Evolutionary conservation across 345 rosid species (phyloP), one percentile per base, ranked within the genome.

Genomic region (Garcia nutans): DNA sequence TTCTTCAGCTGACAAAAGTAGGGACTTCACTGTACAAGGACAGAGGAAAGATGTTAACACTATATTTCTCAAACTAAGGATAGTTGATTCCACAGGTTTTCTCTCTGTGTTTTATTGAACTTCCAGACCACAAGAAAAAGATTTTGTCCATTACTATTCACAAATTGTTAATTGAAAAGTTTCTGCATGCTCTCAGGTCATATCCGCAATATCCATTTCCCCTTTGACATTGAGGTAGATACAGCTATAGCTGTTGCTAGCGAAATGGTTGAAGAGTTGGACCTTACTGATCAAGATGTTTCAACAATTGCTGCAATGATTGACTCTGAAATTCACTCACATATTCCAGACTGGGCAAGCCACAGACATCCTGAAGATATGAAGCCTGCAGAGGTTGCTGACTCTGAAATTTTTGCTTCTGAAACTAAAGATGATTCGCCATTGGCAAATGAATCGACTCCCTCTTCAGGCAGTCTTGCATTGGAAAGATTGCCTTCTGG

Each of bases 241-340:
- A 96, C 99, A 73, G 82, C 97, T 28, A 82, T 78, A 80, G 92
- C 91, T 26, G 99, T 96, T 23, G 98, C 98, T 22, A 84, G 92
- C 44, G 99, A 96, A 89, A 96, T 93, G 99, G 97, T 96, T 23
- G 91, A 93, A 68, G 97, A 96, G 81, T 70, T 96, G 82, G 93
- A 92, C 81, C 82, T 96, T 67, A 89, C 98, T 13, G 97, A 92
- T 85, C 97, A 93, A 82, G 99, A 93, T 82, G 89, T 91, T 71
- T 83, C 97, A 24, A 75, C 89, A 31, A 88, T 96, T 28, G 86
- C 92, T 60, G 88, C 81, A 28, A 93, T 93, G 89, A 93, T 96
- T 19, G 93, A 92, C 60, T 26, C 77, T 3, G 99, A 96, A 87
- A 92, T 96, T 73, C 85, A 45, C 79, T 89, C 92, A 20, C 95